Evolutionary conservation across 2,329 filamentous ascomycete species (phyloP), one percentile per base, ranked within the genome.

Genomic region (Neophaeococcomyces aloes): DNA sequence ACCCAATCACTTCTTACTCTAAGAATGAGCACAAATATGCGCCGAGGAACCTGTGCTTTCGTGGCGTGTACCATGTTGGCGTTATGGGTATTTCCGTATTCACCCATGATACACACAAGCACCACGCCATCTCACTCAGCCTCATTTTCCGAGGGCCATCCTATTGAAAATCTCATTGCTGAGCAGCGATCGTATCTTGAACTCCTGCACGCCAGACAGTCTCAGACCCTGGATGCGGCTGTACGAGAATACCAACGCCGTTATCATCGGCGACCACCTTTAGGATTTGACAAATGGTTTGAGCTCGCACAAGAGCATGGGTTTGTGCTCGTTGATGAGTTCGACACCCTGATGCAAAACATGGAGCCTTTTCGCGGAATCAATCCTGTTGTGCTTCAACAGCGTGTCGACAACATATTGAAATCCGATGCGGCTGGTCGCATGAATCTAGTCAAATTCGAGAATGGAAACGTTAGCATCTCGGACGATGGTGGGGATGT

Each of bases 281-380:
- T 75, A 8, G 68, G 69, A 11, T 79, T 79, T 48, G 71, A 77
- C 48, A 62, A 67, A 48, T 79, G 75, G 76, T 78, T 74, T 53
- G 55, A 66, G 21, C 78, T 48, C 11, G 46, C 46, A 2, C 15
- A 38, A 17, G 29, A 34, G n/a, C 23, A 46, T 19, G 34, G 46
- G n/a, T 45, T 48, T 27, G 18, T 25, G 4, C 31, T 48, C 13
- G 36, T 48, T 14, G 46, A 48, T 21, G 46, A 48, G 30, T 45
- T 46, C 18, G 46, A 48, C 33, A 42, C 38, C 2, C 15, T 43
- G 4, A 43, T 43, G 40, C 3, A 43, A 14, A 5, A 21, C 18
- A n/a, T 43, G 3, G 30, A 36, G 25, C 40, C 40, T 15, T 43
- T 36, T 14, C 17, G 18, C 17, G 40, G 30, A 15, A 8, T 43